Evolutionary conservation across 768 basidiomycete species (phyloP).

Genomic region (Udeniomyces megalosporus): DNA sequence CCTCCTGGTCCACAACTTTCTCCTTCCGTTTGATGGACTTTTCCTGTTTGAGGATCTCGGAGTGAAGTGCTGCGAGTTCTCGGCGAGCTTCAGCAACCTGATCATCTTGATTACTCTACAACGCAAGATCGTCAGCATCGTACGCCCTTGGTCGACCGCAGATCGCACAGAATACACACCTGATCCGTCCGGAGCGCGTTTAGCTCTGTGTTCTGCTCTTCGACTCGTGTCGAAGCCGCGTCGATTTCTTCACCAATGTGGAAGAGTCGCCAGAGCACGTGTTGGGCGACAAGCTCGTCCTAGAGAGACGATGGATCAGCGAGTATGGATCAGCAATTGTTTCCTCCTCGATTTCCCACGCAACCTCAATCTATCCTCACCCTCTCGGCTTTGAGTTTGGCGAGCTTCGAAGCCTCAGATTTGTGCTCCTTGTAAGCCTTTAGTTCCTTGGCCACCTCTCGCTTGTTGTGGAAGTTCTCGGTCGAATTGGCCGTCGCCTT

Average conservation of each 20-base stretch:
- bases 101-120: conserved; percentile 38
- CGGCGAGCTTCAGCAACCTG: conserved; percentile 56
- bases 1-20: conserved; percentile 71
- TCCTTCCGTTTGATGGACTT: conserved; percentile 78
- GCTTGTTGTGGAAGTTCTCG: conserved; percentile 81
- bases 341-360: no score
- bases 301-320: conserved; percentile 24
- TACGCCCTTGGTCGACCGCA: no score
- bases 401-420: conserved; percentile 75
- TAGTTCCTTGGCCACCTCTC: conserved; percentile 85
- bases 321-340: neutral
- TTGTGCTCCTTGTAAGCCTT: conserved; percentile 97
- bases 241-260: conserved; percentile 76
- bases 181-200: conserved; percentile 53
- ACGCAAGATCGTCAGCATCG: neutral
- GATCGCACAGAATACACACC: no score
- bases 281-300: conserved; percentile 67
- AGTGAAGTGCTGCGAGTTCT: conserved; percentile 61
- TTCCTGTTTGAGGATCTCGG: conserved; percentile 65
- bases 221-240: conserved; percentile 50
- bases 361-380: conserved; percentile 29
- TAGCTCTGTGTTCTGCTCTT: conserved; percentile 56
- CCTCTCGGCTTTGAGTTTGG: conserved; percentile 53
- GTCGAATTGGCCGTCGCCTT: conserved; percentile 87
- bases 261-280: conserved; percentile 72